A percentile compares a stretch with the other conserved stretches of the same genome.
Conservation (phyloP, 805 yeast species). For the Pichia sporocuriosa region DNA sequence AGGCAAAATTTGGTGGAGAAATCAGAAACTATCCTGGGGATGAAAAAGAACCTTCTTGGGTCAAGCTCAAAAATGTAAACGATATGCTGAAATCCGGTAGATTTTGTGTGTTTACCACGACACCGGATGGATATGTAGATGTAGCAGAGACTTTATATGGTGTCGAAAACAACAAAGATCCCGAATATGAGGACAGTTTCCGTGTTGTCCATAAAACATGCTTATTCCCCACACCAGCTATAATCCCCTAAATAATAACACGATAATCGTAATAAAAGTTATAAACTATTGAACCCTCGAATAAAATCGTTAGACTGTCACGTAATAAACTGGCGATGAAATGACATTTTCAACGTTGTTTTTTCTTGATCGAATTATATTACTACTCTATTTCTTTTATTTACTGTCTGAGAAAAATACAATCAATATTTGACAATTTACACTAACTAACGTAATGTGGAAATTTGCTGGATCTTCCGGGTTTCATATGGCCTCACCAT, state of each 20-base stretch:
- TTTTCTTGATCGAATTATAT: too few relatives aligned
- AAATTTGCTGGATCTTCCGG: too few relatives aligned
- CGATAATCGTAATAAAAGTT: too few relatives aligned
- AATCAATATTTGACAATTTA: too few relatives aligned
- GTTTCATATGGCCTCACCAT: too few relatives aligned
- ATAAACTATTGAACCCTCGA: too few relatives aligned
- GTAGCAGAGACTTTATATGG: constrained; percentile 37
- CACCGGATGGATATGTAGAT: constrained; percentile 8
- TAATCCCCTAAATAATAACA: background rate
- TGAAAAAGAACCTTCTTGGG: constrained; percentile 9
- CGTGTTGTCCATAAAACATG: background rate
- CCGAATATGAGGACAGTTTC: background rate
- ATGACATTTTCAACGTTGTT: too few relatives aligned
- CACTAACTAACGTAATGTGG: too few relatives aligned
- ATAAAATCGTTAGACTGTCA: too few relatives aligned
- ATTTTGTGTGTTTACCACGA: constrained; percentile 6
- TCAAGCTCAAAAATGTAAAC: constrained; percentile 13
- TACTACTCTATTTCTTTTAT: too few relatives aligned
- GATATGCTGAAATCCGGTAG: constrained; percentile 8
- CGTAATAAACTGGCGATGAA: too few relatives aligned
- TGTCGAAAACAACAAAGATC: constrained; percentile 24
- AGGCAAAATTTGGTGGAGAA: constrained; percentile 72
- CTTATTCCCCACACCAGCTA: constrained; percentile 1
- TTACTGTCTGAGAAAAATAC: too few relatives aligned
- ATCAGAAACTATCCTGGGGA: constrained; percentile 42